phyloP scores from a whole-genome alignment of 2,329 filamentous ascomycete species.

The Cyclaneusma minus region DNA sequence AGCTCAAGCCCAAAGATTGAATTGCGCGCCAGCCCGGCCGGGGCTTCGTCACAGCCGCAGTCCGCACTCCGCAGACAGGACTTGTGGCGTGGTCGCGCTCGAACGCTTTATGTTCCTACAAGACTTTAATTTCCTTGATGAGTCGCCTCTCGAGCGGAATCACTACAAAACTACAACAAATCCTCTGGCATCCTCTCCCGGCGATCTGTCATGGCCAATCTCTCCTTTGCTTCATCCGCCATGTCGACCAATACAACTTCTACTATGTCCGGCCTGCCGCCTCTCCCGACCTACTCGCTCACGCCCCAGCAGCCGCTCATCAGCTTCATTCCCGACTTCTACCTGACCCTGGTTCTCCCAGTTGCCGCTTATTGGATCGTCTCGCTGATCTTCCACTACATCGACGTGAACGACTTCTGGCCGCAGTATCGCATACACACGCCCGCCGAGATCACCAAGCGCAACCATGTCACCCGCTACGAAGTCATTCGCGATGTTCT shows the following conservation, averaged over 20 bases:
- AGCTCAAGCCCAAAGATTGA: too few relatives aligned
- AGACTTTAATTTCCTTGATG: too few relatives aligned
- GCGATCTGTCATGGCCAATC: conserved; percentile 3
- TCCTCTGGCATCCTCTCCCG: too few relatives aligned
- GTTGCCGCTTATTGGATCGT: conserved; percentile 78
- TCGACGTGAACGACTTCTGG: conserved; percentile 76
- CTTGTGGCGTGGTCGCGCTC: too few relatives aligned
- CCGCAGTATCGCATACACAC: conserved; percentile 90
- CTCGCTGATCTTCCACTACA: conserved; percentile 72
- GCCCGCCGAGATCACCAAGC: conserved; percentile 73
- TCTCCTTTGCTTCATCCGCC: conserved; percentile 5
- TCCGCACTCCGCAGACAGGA: too few relatives aligned
- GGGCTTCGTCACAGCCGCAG: too few relatives aligned
- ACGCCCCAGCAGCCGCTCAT: conserved; percentile 56
- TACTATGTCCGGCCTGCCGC: conserved; percentile 50
- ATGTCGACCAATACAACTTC: conserved; percentile 34
- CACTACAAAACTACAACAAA: too few relatives aligned
- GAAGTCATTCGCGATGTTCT: conserved; percentile 85
- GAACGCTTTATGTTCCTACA: too few relatives aligned
- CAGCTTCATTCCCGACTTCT: conserved; percentile 66
- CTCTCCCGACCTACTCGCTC: conserved; percentile 70
- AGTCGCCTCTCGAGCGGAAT: too few relatives aligned
- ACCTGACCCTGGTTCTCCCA: conserved; percentile 60
- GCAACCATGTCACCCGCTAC: conserved; percentile 73
- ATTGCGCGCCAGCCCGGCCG: too few relatives aligned